Evolutionary conservation across 2,329 filamentous ascomycete genomes (phyloP).

Genomic region (Nemania sp.): DNA sequence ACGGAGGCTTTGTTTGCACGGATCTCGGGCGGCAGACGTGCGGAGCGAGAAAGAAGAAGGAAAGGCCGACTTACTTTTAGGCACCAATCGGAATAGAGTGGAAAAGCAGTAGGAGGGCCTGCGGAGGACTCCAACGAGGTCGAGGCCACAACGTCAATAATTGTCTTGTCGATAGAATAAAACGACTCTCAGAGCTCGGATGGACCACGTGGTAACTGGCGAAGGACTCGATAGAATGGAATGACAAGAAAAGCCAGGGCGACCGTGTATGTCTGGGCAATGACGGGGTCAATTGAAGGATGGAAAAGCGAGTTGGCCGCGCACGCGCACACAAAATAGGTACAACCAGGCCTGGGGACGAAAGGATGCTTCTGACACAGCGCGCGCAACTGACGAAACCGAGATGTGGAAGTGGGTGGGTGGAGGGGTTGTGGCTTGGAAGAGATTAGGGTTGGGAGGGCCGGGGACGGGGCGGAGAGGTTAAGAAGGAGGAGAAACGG

Average conservation of each 20-base stretch:
- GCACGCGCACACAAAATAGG: constrained; percentile 43
- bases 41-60: constrained; percentile 16
- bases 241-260: constrained; percentile 36
- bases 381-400: constrained; percentile 43
- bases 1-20: constrained; percentile 10
- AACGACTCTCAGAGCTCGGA: constrained; percentile 37
- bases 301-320: constrained; percentile 42
- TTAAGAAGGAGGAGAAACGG: constrained; percentile 37
- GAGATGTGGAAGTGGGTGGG: constrained; percentile 38
- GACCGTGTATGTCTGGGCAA: constrained; percentile 29
- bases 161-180: constrained; percentile 26
- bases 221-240: constrained; percentile 15
- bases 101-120: constrained; percentile 35
- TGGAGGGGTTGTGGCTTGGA: constrained; percentile 23
- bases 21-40: constrained; percentile 9
- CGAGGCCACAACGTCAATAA: constrained; percentile 16
- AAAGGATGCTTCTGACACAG: constrained; percentile 46
- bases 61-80: constrained; percentile 55
- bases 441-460: constrained; percentile 43
- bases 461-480: constrained; percentile 30
- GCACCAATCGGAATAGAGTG: constrained; percentile 48
- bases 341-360: constrained; percentile 39
- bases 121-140: constrained; percentile 34
- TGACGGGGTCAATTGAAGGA: constrained; percentile 38
- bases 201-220: constrained; percentile 33